Conservation (phyloP, 768 basidiomycete species). For the Lactarius sp. region DNA sequence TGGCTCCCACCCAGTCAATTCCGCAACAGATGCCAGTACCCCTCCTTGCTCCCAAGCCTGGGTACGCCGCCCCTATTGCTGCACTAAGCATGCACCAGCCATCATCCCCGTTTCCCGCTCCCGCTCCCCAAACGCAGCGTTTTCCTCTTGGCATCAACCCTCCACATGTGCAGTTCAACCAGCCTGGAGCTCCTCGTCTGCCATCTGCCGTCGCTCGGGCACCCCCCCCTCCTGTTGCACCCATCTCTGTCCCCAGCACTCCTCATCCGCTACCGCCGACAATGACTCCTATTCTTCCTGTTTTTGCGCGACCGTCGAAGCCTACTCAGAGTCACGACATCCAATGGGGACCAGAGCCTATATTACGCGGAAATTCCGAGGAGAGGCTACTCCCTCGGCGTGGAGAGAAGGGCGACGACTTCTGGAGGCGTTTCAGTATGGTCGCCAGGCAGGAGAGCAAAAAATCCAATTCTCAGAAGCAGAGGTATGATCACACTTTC, state of each 20-base stretch:
- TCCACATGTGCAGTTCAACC: conserved; percentile 24
- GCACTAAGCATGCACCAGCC: conserved; percentile 56
- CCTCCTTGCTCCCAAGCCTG: conserved; percentile 67
- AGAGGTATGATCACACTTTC: conserved; percentile 34
- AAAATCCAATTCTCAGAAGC: conserved; percentile 40
- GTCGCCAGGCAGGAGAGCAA: conserved; percentile 62
- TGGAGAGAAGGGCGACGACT: conserved; percentile 75
- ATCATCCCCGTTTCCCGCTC: conserved; percentile 35
- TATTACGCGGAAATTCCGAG: conserved; percentile 66
- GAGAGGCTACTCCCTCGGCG: conserved; percentile 61
- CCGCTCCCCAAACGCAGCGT: conserved; percentile 18
- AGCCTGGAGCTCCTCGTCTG: conserved; percentile 26
- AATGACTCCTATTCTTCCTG: conserved; percentile 72
- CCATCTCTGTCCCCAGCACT: conserved; percentile 41
- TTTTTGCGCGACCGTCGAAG: conserved; percentile 60
- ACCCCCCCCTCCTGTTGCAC: conserved; percentile 31
- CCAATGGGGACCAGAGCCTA: conserved; percentile 36
- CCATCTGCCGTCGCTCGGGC: conserved; percentile 28
- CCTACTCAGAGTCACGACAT: conserved; percentile 38
- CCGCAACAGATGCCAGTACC: conserved; percentile 32
- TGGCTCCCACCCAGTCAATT: conserved; percentile 5
- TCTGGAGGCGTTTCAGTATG: conserved; percentile 85
- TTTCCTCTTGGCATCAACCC: conserved; percentile 34
- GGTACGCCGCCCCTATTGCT: conserved; percentile 66
- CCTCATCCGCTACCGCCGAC: conserved; percentile 77